Evolutionary conservation across 1,284 basidiomycete genomes (phyloP), one percentile per base, ranked within the genome.

Genomic region (Sanghuangporus baumii): DNA sequence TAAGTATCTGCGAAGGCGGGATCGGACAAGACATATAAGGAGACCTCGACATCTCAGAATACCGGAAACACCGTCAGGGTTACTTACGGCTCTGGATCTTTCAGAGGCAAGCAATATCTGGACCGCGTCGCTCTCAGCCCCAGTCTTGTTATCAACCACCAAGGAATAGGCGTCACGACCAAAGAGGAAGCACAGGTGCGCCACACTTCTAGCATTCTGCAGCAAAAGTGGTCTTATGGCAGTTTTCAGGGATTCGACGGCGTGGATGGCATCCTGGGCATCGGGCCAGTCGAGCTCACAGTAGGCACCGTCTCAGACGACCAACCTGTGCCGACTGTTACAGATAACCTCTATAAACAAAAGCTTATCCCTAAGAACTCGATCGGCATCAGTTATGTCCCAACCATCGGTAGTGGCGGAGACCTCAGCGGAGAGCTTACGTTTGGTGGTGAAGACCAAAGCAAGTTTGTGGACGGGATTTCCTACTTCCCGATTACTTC

Each of bases 281-380:
- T 83, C 26, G 82, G 82, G 11, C 84, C 85, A 14, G 75, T 76
- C 11, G 78, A 76, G 68, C 74, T 87, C 59, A 84, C 83, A 6
- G 0, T 61, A 12, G 75, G 75, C 63, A 76, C 74, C 3, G 72
- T 74, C 38, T 66, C 67, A 3, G 63, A 63, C 62, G 66, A 57
- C 38, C 16, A 63, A 47, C 48, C 62, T 18, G 69, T 76, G 12
- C 75, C 75, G 6, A 78, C 75, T 26, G 74, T 78, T 50, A 76
- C 72, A 34, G 75, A 81, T 68, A 81, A 78, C 63, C 74, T 81
- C 9, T 70, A 69, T 58, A 41, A 67, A 16, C 75, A 82, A 67
- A 76, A 78, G 12, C 70, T 70, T 0, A 84, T 86, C 64, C 57
- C 72, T 0, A 63, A 70, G 34, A 74, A 82, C 58, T 71, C 74